Evolutionary conservation across 768 basidiomycete genomes (phyloP), one percentile per base, ranked within the genome.

Genomic region (Asterophora lycoperdoides): DNA sequence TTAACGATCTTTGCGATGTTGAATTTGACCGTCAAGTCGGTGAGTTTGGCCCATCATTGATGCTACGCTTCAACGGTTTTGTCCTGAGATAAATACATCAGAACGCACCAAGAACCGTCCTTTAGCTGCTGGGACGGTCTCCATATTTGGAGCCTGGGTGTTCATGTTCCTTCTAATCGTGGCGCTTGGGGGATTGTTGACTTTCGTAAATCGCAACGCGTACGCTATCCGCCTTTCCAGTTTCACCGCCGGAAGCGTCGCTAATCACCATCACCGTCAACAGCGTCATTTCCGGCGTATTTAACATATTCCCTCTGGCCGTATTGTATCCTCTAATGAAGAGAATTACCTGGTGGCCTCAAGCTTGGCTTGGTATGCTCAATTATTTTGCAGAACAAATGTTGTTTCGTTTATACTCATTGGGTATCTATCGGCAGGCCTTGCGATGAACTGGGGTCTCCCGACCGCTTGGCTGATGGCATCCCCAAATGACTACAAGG

Each of bases 291-390:
- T 38, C 60, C 26, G 60, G 59, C 8, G 46, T 53, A 14, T 38
- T 54, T 6, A 56, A 57, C 4, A 60, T 60, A 36, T 60, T 64
- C 33, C 63, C 63, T 1, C 11, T 64, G 13, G 53, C 55, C 18
- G 65, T 58, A 5, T n/a, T 68, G 13, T 72, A 73, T 53, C 72
- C 72, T 26, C 57, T 72, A 19, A 69, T 70, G 67, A 73, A 73
- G 57, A 63, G 71, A 8, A 61, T 64, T 42, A 72, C 71, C 2
- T 64, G 68, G 52, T 73, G 69, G 70, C 71, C 71, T 4, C 71
- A 73, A 46, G 67, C 65, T 1, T 71, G 64, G 65, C 63, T 73
- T 7, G 71, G 70, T 61, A 23, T 10, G 38, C 19, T 17, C 23
- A 23, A 23, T 32, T 4, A 13, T 32, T 13, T 10, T 9, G n/a